Base-by-base conservation (phyloP, 495 filamentous ascomycete species). In the Cudoniella acicularis region DNA sequence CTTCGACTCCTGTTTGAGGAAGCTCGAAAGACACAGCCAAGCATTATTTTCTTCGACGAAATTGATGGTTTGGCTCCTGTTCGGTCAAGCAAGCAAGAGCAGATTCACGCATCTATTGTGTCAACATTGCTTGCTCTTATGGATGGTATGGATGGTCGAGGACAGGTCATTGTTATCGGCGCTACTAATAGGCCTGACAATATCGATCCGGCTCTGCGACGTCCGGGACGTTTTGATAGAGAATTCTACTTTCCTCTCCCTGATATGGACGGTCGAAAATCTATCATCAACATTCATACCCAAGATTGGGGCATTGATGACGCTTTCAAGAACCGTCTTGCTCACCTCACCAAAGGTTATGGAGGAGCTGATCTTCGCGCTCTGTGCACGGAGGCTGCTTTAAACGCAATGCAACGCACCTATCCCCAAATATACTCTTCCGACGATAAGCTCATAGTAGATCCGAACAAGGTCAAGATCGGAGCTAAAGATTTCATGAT, bases 21-120 rank as follows among this genome's bases (percentile, higher is more conserved):
- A 72, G 94, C 94, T 13, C 83, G 91, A 62, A 92, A 89, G 68
- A 97, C 85, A 9, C 95, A 98, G 68, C 94, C 94, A 0, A 96
- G 92, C 69, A 98, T 98, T 71, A 98, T 98, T 67, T 98, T 98
- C 77, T 98, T 98, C 64, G 94, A 98, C 71, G 94, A 98, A 70
- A 98, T 98, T 60, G 94, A 98, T 74, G 94, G 90, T 46, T 81
- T 98, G 58, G 94, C 94, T 1, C 94, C 94, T 48, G 93, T 97
- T 10, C 84, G 94, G 56, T 98, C 95, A 13, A 95, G 91, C 69
- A 98, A 97, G 63, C 91, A 96, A 72, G 95, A 98, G 63, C 94
- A 98, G 73, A 98, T 96, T 52, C 94, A 98, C 75, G 90, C 95
- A 13, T 97, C 93, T 16, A 98, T 98, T 56, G 94, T 98, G 47